phyloP scores from a whole-genome alignment of 768 basidiomycete species.

The Stropharia rugosoannulata region DNA sequence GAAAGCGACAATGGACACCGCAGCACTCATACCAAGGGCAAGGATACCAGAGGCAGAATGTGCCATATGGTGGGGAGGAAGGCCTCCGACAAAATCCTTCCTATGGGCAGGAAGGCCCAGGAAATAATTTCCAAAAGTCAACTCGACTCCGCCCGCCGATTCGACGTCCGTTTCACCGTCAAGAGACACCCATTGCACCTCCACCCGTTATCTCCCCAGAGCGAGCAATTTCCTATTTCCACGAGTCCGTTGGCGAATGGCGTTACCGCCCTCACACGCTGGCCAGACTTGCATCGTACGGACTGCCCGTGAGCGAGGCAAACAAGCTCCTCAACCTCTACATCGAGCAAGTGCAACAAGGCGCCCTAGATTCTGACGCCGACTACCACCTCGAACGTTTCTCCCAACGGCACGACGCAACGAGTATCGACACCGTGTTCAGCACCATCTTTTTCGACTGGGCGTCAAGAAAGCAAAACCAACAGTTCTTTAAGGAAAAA shows the following conservation, averaged over 20 bases:
- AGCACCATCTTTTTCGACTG: constrained; percentile 57
- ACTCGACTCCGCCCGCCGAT: no score
- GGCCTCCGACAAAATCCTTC: no score
- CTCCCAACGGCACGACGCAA: constrained; percentile 24
- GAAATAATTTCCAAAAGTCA: no score
- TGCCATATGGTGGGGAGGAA: no score
- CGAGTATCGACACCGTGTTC: constrained; percentile 43
- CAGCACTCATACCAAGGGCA: no score
- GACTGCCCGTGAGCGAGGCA: constrained; percentile 41
- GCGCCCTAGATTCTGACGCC: constrained; percentile 24
- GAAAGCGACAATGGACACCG: no score
- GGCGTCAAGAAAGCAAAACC: constrained; percentile 25
- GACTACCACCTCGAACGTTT: constrained; percentile 46
- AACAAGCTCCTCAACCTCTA: constrained; percentile 43
- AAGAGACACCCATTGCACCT: background rate
- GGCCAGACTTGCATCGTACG: constrained; percentile 46
- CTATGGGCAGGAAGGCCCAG: no score
- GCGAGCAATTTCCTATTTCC: constrained; percentile 28
- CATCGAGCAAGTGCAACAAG: constrained; percentile 33
- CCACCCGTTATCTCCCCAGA: constrained; percentile 7
- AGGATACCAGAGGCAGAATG: no score
- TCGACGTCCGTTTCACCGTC: no score
- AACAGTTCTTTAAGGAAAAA: constrained; percentile 4
- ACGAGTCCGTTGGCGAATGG: constrained; percentile 40
- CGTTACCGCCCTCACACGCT: constrained; percentile 25